Evolutionary conservation across 1,139 yeast species (phyloP), one percentile per base, ranked within the genome.

Genomic region (Lodderomyces beijingensis): DNA sequence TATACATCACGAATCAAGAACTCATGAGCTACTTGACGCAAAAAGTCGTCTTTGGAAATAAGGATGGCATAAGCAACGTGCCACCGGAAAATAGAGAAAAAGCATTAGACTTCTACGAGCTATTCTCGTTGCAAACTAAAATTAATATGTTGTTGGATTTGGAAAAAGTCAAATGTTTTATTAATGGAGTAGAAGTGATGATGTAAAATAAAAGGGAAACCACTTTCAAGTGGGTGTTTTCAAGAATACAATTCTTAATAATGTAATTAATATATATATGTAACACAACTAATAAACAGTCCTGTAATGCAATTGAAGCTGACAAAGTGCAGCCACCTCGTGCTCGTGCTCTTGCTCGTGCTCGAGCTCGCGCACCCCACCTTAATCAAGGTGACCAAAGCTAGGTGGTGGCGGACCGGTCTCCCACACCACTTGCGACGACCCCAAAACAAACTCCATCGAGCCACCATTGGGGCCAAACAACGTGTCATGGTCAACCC

Each of bases 401-500:
- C 58, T 45, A 43, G 57, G 50, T 43, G 56, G 57, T 2, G 25
- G 41, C 16, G 36, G 37, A 2, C 54, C 56, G 4, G 44, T 32
- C 29, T 58, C 47, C 36, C 36, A 33, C 3, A 25, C 12, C 17
- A 19, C 21, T 20, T 28, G 16, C 16, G n/a, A 10, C 21, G 16
- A 14, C 3, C 25, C 67, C 65, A 44, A 43, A 43, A 38, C 44
- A 44, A 43, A 66, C 47, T 44, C 56, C 31, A 54, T 47, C 11
- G 27, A n/a, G 10, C 43, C 38, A 5, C 60, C 63, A 10, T 63
- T 61, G 27, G 46, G 40, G 7, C 44, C 41, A 41, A 63, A 62
- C 8, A 62, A 31, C 23, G 52, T 54, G 10, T 51, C 57, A 36
- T 62, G 69, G 14, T 45, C 49, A 16, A 62, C 38, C 66, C 67